phyloP scores from a whole-genome alignment of 2,329 filamentous ascomycete genomes.

The Trichophyton benhamiae region DNA sequence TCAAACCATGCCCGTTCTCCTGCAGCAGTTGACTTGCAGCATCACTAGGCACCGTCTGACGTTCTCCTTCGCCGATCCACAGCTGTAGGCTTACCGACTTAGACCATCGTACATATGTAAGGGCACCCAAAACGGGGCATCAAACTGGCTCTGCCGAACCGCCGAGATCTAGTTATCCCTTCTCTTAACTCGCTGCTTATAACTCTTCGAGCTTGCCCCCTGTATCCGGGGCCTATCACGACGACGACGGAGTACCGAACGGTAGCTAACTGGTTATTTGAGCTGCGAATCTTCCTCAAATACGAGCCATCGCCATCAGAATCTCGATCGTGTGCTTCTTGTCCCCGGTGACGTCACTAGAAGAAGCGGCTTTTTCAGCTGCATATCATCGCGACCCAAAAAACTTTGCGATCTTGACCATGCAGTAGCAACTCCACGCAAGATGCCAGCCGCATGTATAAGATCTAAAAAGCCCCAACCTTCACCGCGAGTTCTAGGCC shows the following conservation, averaged over 20 bases:
- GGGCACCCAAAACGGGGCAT: neutral
- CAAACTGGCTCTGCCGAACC: too few relatives aligned
- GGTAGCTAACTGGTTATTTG: too few relatives aligned
- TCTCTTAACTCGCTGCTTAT: neutral
- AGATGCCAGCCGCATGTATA: neutral
- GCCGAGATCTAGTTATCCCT: neutral
- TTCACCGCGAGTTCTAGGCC: conserved; percentile 2
- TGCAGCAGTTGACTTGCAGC: neutral
- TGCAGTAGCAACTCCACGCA: neutral
- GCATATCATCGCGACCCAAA: conserved; percentile 1
- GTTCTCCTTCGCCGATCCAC: neutral
- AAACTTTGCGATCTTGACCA: neutral
- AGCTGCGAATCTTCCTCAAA: neutral
- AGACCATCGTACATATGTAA: neutral
- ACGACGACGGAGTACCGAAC: too few relatives aligned
- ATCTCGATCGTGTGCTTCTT: neutral
- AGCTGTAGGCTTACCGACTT: neutral
- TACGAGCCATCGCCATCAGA: neutral
- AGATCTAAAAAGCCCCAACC: neutral
- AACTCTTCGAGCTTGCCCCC: neutral
- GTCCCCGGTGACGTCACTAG: neutral
- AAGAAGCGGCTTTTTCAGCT: neutral
- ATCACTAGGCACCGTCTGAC: neutral
- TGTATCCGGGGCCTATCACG: neutral
- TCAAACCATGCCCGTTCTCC: neutral